phyloP scores from a whole-genome alignment of 2,329 filamentous ascomycete genomes.

The Diaporthe helianthi region DNA sequence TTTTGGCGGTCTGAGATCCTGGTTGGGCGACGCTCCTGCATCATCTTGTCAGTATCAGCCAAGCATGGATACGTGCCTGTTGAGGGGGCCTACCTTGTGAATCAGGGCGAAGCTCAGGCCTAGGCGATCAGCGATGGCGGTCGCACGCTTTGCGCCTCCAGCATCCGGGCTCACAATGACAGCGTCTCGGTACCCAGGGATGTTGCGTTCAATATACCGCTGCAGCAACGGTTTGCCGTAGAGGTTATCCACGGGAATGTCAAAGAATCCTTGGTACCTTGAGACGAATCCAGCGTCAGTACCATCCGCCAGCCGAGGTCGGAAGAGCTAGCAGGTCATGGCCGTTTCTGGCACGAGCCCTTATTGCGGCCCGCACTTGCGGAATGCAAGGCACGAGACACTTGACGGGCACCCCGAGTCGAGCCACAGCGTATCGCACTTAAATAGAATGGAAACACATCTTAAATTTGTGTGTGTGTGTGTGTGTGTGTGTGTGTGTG shows the following conservation, averaged over 20 bases:
- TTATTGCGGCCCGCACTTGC: slow-evolving; percentile 23
- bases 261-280: slow-evolving; percentile 93
- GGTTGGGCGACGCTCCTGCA: slow-evolving; percentile 84
- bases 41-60: slow-evolving; percentile 30
- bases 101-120: slow-evolving; percentile 97
- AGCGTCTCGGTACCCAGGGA: slow-evolving; percentile 77
- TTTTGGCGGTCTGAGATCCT: slow-evolving; percentile 89
- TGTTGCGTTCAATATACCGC: slow-evolving; percentile 78
- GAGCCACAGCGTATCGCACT: not conserved
- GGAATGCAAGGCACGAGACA: slow-evolving; percentile 17
- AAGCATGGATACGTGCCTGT: not conserved
- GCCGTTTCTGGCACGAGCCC: slow-evolving; percentile 15
- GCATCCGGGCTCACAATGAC: slow-evolving; percentile 97
- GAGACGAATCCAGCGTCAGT: slow-evolving; percentile 21
- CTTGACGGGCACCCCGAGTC: not conserved
- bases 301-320: slow-evolving; percentile 7
- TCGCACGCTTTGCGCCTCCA: slow-evolving; percentile 94
- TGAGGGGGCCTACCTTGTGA: slow-evolving; percentile 74
- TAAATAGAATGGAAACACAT: not conserved
- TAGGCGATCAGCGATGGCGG: slow-evolving; percentile 90
- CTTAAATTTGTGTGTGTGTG: too few species aligned
- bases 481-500: not conserved
- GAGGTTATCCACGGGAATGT: slow-evolving; percentile 97
- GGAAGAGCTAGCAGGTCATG: slow-evolving; percentile 9
- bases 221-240: slow-evolving; percentile 82